Conservation (phyloP, 2,329 filamentous ascomycete species). For the Aureobasidium subglaciale region DNA sequence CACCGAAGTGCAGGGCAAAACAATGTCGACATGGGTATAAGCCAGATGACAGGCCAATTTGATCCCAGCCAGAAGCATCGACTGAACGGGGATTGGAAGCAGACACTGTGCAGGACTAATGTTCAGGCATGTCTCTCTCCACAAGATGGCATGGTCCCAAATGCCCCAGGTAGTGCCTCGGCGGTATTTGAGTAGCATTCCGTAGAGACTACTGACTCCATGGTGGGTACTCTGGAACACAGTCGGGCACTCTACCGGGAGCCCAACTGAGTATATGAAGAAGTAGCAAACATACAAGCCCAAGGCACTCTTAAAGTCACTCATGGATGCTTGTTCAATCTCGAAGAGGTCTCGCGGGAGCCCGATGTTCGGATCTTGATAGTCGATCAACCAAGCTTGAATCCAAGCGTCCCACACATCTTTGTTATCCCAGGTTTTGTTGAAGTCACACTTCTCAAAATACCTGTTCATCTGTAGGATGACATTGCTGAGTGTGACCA, state of each 20-base stretch:
- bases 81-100: constrained; percentile 35
- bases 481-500: constrained; percentile 42
- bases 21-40: constrained; percentile 51
- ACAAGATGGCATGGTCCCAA: constrained; percentile 53
- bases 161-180: constrained; percentile 48
- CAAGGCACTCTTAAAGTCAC: constrained; percentile 28
- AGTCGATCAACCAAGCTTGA: constrained; percentile 41
- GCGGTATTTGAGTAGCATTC: constrained; percentile 50
- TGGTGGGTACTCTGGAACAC: constrained; percentile 53
- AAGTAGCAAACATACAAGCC: constrained; percentile 35
- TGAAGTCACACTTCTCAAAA: constrained; percentile 45
- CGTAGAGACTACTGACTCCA: constrained; percentile 48
- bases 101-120: constrained; percentile 35
- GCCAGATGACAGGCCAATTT: constrained; percentile 36
- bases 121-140: constrained; percentile 38
- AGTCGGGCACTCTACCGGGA: constrained; percentile 43
- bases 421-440: constrained; percentile 41
- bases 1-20: constrained; percentile 52
- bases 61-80: constrained; percentile 33
- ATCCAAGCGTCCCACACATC: constrained; percentile 40
- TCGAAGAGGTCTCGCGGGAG: constrained; percentile 25
- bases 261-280: constrained; percentile 45
- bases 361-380: constrained; percentile 33
- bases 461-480: constrained; percentile 44
- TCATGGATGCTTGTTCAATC: constrained; percentile 29